A percentile compares a stretch with the other conserved stretches of the same genome.
Evolutionary conservation across 768 basidiomycete species (phyloP).

Genomic region (Kwoniella sp.): DNA sequence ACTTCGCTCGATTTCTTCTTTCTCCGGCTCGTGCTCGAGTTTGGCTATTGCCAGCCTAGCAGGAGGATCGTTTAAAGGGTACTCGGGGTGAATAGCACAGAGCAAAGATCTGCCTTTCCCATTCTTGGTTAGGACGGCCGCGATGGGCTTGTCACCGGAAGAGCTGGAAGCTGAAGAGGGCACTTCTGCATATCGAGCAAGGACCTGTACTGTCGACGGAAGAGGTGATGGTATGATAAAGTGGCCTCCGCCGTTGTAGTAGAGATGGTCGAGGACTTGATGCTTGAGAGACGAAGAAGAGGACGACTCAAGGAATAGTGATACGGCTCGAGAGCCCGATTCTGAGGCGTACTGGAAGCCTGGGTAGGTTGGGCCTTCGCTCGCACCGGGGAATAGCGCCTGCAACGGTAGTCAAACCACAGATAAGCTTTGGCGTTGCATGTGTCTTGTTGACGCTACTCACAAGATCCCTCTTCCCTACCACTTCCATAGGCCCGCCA

Average conservation of each 20-base stretch:
- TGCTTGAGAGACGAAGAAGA: constrained; percentile 14
- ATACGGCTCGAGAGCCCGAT: constrained; percentile 57
- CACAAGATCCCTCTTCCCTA: constrained; percentile 58
- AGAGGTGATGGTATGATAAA: constrained; percentile 50
- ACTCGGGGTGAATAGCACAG: constrained; percentile 67
- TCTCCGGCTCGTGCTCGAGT: constrained; percentile 24
- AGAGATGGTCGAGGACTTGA: constrained; percentile 52
- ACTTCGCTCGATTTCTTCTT: constrained; percentile 32
- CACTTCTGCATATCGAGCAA: constrained; percentile 56
- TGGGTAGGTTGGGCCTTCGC: constrained; percentile 59
- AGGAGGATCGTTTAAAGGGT: constrained; percentile 57
- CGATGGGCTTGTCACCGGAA: constrained; percentile 46
- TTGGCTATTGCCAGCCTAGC: constrained; percentile 42
- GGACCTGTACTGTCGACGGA: constrained; percentile 43
- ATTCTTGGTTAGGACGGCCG: constrained; percentile 58
- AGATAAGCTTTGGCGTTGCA: neutral
- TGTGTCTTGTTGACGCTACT: constrained; percentile 14
- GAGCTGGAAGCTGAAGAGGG: neutral
- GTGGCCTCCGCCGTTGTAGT: constrained; percentile 61
- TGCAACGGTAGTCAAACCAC: constrained; percentile 12
- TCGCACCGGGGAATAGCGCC: constrained; percentile 59
- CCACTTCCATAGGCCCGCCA: constrained; percentile 57
- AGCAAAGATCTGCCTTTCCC: constrained; percentile 63
- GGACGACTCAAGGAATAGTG: constrained; percentile 44
- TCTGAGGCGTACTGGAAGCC: constrained; percentile 60